Conservation (phyloP, 306 rosid genomes). For the Lotus japonicus region DNA sequence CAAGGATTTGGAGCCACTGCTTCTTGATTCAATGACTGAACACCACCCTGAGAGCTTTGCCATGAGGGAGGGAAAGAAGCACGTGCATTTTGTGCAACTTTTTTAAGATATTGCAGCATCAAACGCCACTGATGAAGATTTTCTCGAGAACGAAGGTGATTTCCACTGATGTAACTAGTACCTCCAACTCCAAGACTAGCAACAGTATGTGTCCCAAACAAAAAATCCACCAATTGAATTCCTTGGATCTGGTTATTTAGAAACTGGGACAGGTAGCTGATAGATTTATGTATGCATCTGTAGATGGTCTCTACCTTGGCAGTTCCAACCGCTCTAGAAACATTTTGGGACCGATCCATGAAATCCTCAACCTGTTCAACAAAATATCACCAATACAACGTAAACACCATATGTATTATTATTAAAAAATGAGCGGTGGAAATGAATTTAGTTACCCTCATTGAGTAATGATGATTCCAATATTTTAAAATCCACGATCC, state of each 20-base stretch:
- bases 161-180: not conserved
- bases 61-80: not conserved
- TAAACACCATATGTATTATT: not conserved
- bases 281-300: conserved; percentile 25
- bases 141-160: not conserved
- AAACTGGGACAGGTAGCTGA: conserved; percentile 4
- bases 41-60: not conserved
- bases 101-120: conserved; percentile 29
- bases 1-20: not conserved
- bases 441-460: conserved; percentile 29
- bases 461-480: conserved; percentile 11
- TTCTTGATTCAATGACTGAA: conserved; percentile 1
- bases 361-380: conserved; percentile 46
- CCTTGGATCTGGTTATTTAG: conserved; percentile 19
- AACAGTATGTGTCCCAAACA: conserved; percentile 27
- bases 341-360: conserved; percentile 32
- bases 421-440: not conserved
- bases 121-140: no score
- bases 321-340: conserved; percentile 34
- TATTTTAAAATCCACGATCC: conserved; percentile 43
- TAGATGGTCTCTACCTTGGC: conserved; percentile 23
- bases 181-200: not conserved
- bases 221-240: conserved; percentile 19
- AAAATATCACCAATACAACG: conserved; percentile 7
- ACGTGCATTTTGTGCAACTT: not conserved